Evolutionary conservation across 768 basidiomycete species (phyloP), one percentile per base, ranked within the genome.

Genomic region (Amanita fuliginea): DNA sequence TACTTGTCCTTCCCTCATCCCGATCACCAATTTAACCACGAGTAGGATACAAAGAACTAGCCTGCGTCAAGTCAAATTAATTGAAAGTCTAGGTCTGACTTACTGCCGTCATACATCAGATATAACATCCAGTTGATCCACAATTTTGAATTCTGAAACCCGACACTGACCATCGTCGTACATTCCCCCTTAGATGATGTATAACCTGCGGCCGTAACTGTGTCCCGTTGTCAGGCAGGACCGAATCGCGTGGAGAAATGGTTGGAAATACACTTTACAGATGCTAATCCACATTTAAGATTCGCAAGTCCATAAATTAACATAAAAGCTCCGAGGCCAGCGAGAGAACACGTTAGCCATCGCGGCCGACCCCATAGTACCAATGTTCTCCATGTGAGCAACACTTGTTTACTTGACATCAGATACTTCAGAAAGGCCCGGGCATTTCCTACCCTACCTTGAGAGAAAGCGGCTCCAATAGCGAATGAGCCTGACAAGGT

Each of bases 371-470:
- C 30, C 22, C 40, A 45, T 14, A 51, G 21, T n/a, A 16, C 42
- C 42, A 19, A 43, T 35, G 49, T 45, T 43, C 49, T 43, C 42
- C 34, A 32, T 3, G 49, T 44, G 18, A 51, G 40, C 13, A 51
- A 21, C n/a, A 34, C 49, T 51, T 13, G 6, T n/a, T 19, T 6
- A 3, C 14, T 35, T 33, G 21, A 39, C 4, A 4, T 48, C 28
- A 39, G 36, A 33, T 22, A 24, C 26, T 14, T 16, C 14, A 5
- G 11, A 18, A 36, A 36, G 8, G 19, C 8, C 16, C 37, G 1
- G 16, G 37, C 4, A 36, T 22, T 22, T 26, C 24, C 14, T 26
- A 3, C 24, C 24, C 3, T 42, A 49, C 48, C 4, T 33, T 49
- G 35, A 14, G 48, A 16, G 7, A 4, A 10, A 6, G 24, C 21